Conservation (phyloP, 768 basidiomycete genomes). For the Symmetrospora coprosmae region DNA sequence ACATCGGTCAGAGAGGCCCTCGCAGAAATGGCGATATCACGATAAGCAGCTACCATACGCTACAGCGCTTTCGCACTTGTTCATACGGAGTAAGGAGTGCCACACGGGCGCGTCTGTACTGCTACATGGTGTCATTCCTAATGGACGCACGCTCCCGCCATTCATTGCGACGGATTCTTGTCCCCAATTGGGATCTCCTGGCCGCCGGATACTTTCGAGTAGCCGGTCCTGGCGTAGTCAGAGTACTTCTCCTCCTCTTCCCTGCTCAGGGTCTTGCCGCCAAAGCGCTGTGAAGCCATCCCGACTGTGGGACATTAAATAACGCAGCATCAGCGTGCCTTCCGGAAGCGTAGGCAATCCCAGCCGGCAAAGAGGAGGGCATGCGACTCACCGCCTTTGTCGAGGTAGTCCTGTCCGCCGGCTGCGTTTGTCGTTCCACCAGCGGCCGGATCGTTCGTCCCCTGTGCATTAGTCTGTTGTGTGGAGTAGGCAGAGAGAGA, state of each 20-base stretch:
- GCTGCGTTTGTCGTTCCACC: not conserved
- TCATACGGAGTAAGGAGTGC: no score
- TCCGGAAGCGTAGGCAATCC: not conserved
- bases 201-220: not conserved
- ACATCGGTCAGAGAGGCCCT: no score
- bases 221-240: not conserved
- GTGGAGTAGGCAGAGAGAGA: no score
- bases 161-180: not conserved
- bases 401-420: not conserved
- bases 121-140: no score
- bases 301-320: not conserved
- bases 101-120: no score
- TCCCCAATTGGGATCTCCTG: constrained; percentile 8
- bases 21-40: no score
- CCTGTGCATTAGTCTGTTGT: no score
- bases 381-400: not conserved
- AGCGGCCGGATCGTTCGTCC: not conserved
- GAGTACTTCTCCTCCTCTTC: constrained; percentile 8
- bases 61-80: no score
- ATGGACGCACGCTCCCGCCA: no score
- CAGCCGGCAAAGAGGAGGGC: not conserved
- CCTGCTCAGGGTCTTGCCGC: not conserved
- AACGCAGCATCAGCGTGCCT: not conserved
- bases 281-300: not conserved
- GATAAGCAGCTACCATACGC: no score